Base-by-base conservation (phyloP, 495 filamentous ascomycete genomes). In the Penicillium daleae region DNA sequence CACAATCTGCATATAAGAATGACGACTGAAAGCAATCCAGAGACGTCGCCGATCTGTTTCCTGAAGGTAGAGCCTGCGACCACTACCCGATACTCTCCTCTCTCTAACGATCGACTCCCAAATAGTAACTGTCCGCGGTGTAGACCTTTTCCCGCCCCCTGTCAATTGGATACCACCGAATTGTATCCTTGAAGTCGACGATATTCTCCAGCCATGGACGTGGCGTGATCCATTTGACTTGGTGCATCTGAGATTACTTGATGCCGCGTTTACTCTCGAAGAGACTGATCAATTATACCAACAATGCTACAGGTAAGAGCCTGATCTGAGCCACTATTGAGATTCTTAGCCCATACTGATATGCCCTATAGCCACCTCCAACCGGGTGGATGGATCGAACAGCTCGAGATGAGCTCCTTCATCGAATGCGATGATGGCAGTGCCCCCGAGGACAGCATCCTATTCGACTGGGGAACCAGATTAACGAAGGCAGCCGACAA, bases 141-240 rank as follows among this genome's bases (percentile, higher is more conserved):
- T 71, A 5, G 68, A 71, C 42, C 50, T 71, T 1, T 71, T 64
- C 50, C 66, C 69, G 7, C 69, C 66, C 0, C 69, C 68, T 7
- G 52, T 71, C 1, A 56, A 31, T 2, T 71, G 65, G 68, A 62
- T 75, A 10, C 72, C 75, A 0, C 74, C 75, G 13, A 78, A 78
- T 54, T 73, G 68, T 54, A 40, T 71, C 0, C 61, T 78, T 5
- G 64, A 71, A 37, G 67, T 78, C 3, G 75, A 76, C 42, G 63
- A 76, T 56, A 52, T 63, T 29, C 65, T 75, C 7, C 51, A 59
- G 21, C 62, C 74, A 9, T 76, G 74, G 74, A 66, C 67, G 1
- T 75, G 67, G 60, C 39, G 31, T 13, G 62, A 70, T 0, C 40
- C 42, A 4, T 70, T 74, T 35, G 75, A 78, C 42, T 56, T 72